phyloP scores from a whole-genome alignment of 1,139 yeast species.

The Zygoascus meyerae region DNA sequence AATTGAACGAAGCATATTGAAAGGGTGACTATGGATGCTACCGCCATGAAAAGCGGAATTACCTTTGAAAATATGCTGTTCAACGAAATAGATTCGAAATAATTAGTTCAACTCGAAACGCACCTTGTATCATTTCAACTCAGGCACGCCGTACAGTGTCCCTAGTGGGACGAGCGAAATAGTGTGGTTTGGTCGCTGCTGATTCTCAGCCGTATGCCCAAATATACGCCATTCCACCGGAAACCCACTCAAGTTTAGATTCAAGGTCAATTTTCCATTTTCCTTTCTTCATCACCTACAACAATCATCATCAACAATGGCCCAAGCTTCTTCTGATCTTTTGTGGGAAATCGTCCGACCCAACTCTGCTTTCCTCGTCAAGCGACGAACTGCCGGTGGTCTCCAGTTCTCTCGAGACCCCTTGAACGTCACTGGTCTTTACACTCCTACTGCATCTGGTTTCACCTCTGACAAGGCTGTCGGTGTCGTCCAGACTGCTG shows the following conservation, averaged over 20 bases:
- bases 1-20: too few species aligned
- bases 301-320: conserved; percentile 9
- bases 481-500: conserved; percentile 36
- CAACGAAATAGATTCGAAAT: too few species aligned
- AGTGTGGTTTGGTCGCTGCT: too few species aligned
- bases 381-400: conserved; percentile 39
- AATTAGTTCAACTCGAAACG: too few species aligned
- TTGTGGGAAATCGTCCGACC: conserved; percentile 47
- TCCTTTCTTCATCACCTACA: conserved; percentile 1
- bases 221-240: not conserved
- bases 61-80: too few species aligned
- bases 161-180: too few species aligned
- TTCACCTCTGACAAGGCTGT: conserved; percentile 45
- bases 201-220: not conserved
- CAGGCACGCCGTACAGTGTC: too few species aligned
- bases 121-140: too few species aligned
- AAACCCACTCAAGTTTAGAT: conserved; percentile 7
- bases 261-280: conserved; percentile 3
- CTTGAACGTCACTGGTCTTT: conserved; percentile 42
- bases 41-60: too few species aligned
- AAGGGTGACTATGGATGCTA: too few species aligned
- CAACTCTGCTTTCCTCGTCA: conserved; percentile 43
- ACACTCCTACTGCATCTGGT: conserved; percentile 44
- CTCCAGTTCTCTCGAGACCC: conserved; percentile 45
- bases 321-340: conserved; percentile 36